Conservation (phyloP, 2,329 filamentous ascomycete species). For the Xylariaceae sp. region DNA sequence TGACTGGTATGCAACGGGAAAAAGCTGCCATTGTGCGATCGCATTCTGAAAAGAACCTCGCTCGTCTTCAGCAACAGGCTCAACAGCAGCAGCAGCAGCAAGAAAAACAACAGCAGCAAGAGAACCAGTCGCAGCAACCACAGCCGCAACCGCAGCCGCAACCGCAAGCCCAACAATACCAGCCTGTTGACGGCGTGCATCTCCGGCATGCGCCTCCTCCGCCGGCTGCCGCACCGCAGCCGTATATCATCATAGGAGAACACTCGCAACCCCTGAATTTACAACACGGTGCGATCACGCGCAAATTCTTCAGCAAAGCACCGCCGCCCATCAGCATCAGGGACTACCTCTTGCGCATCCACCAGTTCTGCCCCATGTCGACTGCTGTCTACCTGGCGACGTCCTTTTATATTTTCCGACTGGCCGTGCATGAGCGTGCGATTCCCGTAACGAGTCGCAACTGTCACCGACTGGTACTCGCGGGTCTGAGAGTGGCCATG, state of each 20-base stretch:
- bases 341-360: conserved; percentile 80
- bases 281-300: conserved; percentile 79
- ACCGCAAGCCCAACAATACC: conserved; percentile 22
- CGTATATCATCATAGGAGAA: conserved; percentile 59
- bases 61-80: conserved; percentile 35
- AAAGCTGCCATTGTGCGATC: conserved; percentile 56
- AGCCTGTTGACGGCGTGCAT: conserved; percentile 51
- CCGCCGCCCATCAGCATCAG: conserved; percentile 76
- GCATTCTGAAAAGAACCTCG: conserved; percentile 51
- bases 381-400: conserved; percentile 89
- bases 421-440: conserved; percentile 70
- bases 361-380: conserved; percentile 88
- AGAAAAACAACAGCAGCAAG: not conserved
- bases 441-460: conserved; percentile 80
- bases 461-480: conserved; percentile 78
- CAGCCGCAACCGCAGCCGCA: conserved; percentile 18
- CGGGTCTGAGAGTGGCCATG: conserved; percentile 80
- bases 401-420: conserved; percentile 77
- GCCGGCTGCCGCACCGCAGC: conserved; percentile 35
- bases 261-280: conserved; percentile 67
- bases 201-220: conserved; percentile 36
- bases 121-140: not conserved
- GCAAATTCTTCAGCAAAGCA: conserved; percentile 88
- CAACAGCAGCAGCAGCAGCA: not conserved
- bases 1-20: conserved; percentile 58